These are phyloP conservation scores for Amanita molliuscula DNA, from an alignment of 768 basidiomycete species.

Conservation along the genomic window DNA sequence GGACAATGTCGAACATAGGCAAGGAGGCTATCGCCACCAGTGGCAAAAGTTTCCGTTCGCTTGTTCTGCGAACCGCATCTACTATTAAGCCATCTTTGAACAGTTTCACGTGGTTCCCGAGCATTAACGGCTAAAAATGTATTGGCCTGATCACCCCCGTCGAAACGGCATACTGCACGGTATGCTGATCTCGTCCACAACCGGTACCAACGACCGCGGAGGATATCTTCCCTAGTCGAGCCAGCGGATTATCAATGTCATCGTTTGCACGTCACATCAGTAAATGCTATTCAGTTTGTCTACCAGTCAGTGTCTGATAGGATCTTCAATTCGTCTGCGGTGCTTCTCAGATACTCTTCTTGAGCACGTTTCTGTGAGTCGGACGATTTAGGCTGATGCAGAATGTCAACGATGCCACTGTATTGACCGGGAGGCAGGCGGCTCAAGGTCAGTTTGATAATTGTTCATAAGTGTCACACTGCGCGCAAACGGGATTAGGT, in stretches of 20 bases:
- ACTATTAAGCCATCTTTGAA: constrained; percentile 70
- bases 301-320: constrained; percentile 39
- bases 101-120: constrained; percentile 49
- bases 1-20: not conserved
- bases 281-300: not conserved
- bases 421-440: constrained; percentile 51
- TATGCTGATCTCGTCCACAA: constrained; percentile 51
- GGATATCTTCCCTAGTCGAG: constrained; percentile 50
- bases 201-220: constrained; percentile 36
- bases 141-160: constrained; percentile 59
- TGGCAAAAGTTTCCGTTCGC: constrained; percentile 60
- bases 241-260: constrained; percentile 46
- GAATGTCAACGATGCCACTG: constrained; percentile 48
- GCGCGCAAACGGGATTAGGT: constrained; percentile 74
- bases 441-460: constrained; percentile 52
- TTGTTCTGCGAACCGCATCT: constrained; percentile 62
- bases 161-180: constrained; percentile 45
- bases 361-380: constrained; percentile 61
- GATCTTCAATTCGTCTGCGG: constrained; percentile 66
- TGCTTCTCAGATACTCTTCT: constrained; percentile 57
- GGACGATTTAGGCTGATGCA: constrained; percentile 56
- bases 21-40: constrained; percentile 53
- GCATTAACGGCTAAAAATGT: constrained; percentile 64
- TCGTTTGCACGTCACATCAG: constrained; percentile 31
- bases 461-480: constrained; percentile 24